Percentiles rank a stretch among this genome's conserved stretches.
Evolutionary conservation across 768 basidiomycete species (phyloP).

Genomic region (Jaapia argillacea): DNA sequence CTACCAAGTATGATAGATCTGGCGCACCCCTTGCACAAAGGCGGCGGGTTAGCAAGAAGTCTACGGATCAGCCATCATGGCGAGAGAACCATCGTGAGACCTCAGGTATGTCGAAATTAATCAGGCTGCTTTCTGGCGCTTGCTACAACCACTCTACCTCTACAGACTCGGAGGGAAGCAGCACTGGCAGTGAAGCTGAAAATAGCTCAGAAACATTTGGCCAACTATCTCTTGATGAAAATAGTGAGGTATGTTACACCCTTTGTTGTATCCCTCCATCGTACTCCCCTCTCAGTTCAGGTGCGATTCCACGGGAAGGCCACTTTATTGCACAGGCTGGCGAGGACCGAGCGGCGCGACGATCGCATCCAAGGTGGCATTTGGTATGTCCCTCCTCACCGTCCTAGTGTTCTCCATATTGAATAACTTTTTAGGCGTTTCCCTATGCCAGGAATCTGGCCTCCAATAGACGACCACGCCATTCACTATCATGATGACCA

Average conservation of each 20-base stretch:
- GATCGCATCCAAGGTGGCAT: slow-evolving; percentile 59
- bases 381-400: slow-evolving; percentile 32
- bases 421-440: slow-evolving; percentile 36
- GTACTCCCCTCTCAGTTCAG: slow-evolving; percentile 23
- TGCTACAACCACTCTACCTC: not conserved
- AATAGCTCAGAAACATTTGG: slow-evolving; percentile 52
- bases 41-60: slow-evolving; percentile 32
- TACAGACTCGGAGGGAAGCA: slow-evolving; percentile 9
- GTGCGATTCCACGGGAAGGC: slow-evolving; percentile 78
- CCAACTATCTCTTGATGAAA: slow-evolving; percentile 65
- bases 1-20: not conserved
- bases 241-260: slow-evolving; percentile 47
- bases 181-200: slow-evolving; percentile 4
- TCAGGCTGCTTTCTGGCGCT: slow-evolving; percentile 6
- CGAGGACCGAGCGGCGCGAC: slow-evolving; percentile 53
- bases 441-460: slow-evolving; percentile 73
- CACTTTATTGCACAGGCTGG: slow-evolving; percentile 70
- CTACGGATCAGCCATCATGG: too few species aligned
- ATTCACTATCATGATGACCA: slow-evolving; percentile 31
- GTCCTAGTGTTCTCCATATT: slow-evolving; percentile 8
- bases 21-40: slow-evolving; percentile 31
- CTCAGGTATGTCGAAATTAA: too few species aligned
- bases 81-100: too few species aligned
- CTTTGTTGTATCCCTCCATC: not conserved
- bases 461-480: slow-evolving; percentile 36